Base-by-base conservation (phyloP, 139 green algal genomes). In the Chlamydomonas sphaeroides region DNA sequence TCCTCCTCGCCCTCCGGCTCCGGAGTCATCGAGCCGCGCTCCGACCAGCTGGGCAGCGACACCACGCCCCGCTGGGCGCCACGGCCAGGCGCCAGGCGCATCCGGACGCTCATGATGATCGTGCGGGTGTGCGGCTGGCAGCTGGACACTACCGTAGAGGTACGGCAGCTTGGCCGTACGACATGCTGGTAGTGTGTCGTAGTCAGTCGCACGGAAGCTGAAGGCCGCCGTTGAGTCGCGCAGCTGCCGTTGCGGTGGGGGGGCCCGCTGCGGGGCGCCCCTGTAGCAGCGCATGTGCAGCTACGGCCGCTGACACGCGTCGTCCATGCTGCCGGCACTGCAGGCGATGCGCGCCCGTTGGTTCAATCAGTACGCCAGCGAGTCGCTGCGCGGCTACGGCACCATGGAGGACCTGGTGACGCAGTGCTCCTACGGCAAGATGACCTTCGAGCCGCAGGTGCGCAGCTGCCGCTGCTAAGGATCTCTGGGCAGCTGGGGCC, bases 371-470 rank as follows among this genome's bases (percentile, higher is more conserved):
- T 39, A 56, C n/a, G 45, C n/a, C n/a, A 42, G 8, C 1, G n/a
- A n/a, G n/a, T n/a, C n/a, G n/a, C n/a, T n/a, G n/a, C n/a, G n/a
- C n/a, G 10, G 20, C 10, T 3, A 18, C 30, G 25, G 6, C 45
- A 74, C 30, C 28, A 14, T 53, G 23, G 45, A 76, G n/a, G 1
- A 32, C 1, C n/a, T 76, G 4, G n/a, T 32, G 38, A 41, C 45
- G 45, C 45, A 76, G 32, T 76, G 68, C 45, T 63, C 45, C 25
- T 76, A 65, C 32, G 68, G 68, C 45, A 76, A 76, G 45, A 42
- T n/a, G 45, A 10, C 28, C 8, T 63, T 63, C 45, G 4, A 41
- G 4, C 39, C 39, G 28, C 8, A 35, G 26, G 41, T n/a, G n/a
- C n/a, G n/a, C n/a, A n/a, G n/a, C n/a, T n/a, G n/a, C n/a, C n/a